phyloP scores from a whole-genome alignment of 495 filamentous ascomycete species.

The Xylaria palmicola region DNA sequence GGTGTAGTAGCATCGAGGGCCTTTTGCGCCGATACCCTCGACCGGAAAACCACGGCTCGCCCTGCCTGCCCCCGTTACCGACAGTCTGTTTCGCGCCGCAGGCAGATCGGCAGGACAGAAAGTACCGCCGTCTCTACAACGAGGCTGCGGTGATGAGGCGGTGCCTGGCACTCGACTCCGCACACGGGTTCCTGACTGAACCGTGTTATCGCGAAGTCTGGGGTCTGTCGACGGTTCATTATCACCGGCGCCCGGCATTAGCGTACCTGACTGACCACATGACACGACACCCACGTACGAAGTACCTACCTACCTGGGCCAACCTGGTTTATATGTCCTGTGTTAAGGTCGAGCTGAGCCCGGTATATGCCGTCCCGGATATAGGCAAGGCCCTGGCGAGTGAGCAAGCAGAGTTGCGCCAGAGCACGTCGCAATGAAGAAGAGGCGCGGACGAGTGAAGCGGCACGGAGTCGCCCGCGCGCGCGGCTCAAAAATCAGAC shows the following conservation, averaged over 20 bases:
- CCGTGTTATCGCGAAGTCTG: not conserved
- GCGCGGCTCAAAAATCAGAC: too few species aligned
- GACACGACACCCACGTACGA: too few species aligned
- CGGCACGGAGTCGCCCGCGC: not conserved
- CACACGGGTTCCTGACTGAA: too few species aligned
- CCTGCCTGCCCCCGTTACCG: constrained; percentile 3
- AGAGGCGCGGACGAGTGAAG: too few species aligned
- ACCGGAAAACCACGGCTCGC: not conserved
- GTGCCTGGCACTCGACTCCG: too few species aligned
- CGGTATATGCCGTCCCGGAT: not conserved
- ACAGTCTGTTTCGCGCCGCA: constrained; percentile 9
- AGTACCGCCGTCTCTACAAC: not conserved
- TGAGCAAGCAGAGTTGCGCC: too few species aligned
- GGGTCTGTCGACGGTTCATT: not conserved
- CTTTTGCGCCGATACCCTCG: not conserved
- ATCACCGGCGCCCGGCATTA: not conserved
- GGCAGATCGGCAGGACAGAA: not conserved
- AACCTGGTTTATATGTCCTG: not conserved
- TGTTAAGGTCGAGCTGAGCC: not conserved
- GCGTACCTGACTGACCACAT: not conserved
- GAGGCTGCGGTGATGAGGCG: too few species aligned
- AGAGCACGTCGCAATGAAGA: not conserved
- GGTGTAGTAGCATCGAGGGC: not conserved
- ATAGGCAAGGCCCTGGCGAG: not conserved
- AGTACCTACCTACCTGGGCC: too few species aligned